Evolutionary conservation across 768 basidiomycete genomes (phyloP).

Genomic region (Trametes maxima): DNA sequence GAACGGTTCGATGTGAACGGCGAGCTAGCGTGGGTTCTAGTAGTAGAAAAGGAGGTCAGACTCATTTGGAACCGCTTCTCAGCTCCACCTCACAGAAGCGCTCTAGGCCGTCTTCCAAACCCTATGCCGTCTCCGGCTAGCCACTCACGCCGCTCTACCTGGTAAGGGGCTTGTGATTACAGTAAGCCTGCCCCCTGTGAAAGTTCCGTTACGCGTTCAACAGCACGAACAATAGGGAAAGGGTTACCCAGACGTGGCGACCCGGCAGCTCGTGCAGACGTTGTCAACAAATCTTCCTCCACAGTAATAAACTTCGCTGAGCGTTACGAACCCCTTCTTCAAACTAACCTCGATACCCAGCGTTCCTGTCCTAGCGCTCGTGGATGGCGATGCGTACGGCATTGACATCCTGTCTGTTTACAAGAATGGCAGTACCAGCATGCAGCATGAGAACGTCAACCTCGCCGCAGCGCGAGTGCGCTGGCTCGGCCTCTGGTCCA

Average conservation of each 20-base stretch:
- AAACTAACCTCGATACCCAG: constrained; percentile 41
- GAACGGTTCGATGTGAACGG: constrained; percentile 56
- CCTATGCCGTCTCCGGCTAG: constrained; percentile 61
- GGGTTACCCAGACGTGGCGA: constrained; percentile 94
- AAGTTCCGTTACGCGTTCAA: neutral
- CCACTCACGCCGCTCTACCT: constrained; percentile 49
- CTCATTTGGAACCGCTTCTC: neutral
- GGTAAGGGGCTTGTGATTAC: constrained; percentile 80
- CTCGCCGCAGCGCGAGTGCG: constrained; percentile 68
- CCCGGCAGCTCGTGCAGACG: constrained; percentile 78
- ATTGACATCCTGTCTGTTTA: constrained; percentile 91
- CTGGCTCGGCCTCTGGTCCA: constrained; percentile 80
- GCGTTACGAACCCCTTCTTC: neutral
- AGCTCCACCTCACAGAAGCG: neutral
- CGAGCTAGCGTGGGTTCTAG: constrained; percentile 71
- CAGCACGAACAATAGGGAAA: constrained; percentile 69
- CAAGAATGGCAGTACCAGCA: constrained; percentile 71
- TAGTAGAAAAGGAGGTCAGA: constrained; percentile 91
- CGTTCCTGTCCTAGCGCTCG: constrained; percentile 73
- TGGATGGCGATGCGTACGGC: constrained; percentile 93
- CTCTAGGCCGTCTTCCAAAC: constrained; percentile 92
- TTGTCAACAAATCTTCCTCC: constrained; percentile 67
- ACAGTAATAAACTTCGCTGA: constrained; percentile 41
- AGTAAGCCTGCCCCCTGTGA: constrained; percentile 39
- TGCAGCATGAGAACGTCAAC: constrained; percentile 70